Base-by-base conservation (phyloP, 768 basidiomycete species). In the Albatrellus ellisii region DNA sequence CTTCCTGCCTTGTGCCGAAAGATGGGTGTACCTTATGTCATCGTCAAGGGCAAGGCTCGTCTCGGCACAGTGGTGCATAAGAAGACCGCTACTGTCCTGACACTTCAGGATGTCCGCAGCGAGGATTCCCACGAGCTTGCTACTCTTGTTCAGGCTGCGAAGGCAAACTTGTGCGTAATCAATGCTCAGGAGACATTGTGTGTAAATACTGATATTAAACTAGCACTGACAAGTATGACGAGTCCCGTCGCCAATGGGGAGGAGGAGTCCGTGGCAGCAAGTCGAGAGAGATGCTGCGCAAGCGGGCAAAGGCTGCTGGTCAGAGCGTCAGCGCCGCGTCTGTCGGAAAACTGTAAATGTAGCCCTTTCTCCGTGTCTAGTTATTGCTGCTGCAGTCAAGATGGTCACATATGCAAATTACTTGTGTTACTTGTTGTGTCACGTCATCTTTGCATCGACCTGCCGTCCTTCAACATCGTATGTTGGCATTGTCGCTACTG, bases 11-110 rank as follows among this genome's bases (percentile, higher is more conserved):
- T 97, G 46, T 98, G 94, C 72, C 82, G 90, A 65, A 97, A 98
- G 79, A 97, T 97, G 92, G 92, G 92, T 62, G 85, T 97, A 26
- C 92, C 92, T 29, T 97, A 98, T 67, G 88, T 91, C 50, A 95
- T 99, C 52, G 91, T 94, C 54, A 97, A 97, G 71, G 84, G 86
- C 67, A 97, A 97, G 69, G 89, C 94, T 43, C 87, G 94, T 60
- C 87, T 98, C 56, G 94, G 94, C 54, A 89, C 92, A 6, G 90
- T 97, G 48, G 89, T 92, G 29, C 88, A 95, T 76, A 95, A 95
- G 79, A 97, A 97, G 79, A 97, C 91, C 39, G 80, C 91, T 35
- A 82, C 92, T 41, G 83, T 92, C 41, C 66, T 95, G 42, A 82
- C 86, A 29, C 63, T 99, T 46, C 86, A 91, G 66, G 94, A 99